Conservation (phyloP, 106 monocot genomes). For the Chionographis japonica region DNA sequence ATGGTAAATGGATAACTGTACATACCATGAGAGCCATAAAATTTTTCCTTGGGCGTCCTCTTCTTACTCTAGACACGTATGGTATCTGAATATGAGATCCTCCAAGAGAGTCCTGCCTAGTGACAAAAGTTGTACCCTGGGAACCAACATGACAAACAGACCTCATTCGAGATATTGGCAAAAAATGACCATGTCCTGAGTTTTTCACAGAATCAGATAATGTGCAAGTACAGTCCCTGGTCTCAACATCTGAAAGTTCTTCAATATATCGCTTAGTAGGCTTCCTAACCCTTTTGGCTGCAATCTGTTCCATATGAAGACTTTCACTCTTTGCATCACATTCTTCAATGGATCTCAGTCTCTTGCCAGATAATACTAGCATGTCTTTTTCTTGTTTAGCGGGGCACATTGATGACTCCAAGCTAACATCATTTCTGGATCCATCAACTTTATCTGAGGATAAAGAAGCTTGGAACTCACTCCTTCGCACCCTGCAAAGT, state of each 20-base stretch:
- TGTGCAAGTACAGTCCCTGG: conserved; percentile 31
- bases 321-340: conserved; percentile 22
- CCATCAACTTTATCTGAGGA: conserved; percentile 1
- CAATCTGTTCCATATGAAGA: conserved; percentile 24
- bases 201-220: conserved; percentile 21
- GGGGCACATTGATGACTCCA: conserved; percentile 5
- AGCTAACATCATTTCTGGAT: conserved; percentile 3
- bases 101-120: conserved; percentile 53
- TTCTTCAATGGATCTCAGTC: conserved; percentile 8
- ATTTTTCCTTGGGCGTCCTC: conserved; percentile 61
- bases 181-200: conserved; percentile 8
- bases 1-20: conserved; percentile 4
- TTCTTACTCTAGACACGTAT: conserved; percentile 51
- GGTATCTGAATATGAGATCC: conserved; percentile 63
- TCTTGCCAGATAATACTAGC: conserved; percentile 27
- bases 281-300: conserved; percentile 63
- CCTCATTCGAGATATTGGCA: conserved; percentile 19
- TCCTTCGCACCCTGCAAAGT: not conserved
- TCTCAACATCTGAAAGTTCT: conserved; percentile 63
- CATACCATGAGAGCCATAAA: conserved; percentile 62
- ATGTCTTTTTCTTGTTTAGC: conserved; percentile 18
- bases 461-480: conserved; percentile 7
- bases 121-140: conserved; percentile 13
- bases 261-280: conserved; percentile 88
- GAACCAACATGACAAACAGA: conserved; percentile 18